Evolutionary conservation across 352 stramenopile species (phyloP), one percentile per base, ranked within the genome.

Genomic region (Globisporangium recalcitrans): DNA sequence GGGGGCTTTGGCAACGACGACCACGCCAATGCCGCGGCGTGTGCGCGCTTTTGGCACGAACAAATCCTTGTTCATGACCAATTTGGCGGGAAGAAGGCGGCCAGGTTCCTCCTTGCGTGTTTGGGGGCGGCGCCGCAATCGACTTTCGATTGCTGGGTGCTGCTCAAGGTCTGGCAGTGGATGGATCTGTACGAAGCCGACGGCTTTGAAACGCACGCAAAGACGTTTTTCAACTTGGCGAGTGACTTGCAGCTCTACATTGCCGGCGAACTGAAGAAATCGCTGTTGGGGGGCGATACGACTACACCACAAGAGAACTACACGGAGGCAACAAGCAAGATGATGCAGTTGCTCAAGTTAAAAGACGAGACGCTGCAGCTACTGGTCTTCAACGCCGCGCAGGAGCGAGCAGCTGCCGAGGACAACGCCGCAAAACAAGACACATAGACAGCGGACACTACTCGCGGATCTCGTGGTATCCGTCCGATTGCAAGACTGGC

Each of bases 351-450:
- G 13, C 49, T 86, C 27, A 74, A 75, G 9, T 58, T 88, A 3
- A 84, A 91, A 24, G 62, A 78, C n/a, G 76, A 80, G n/a, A 87
- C 80, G 14, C 56, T 89, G 29, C 74, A 87, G 27, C 47, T 91
- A 13, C 60, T 91, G 14, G 68, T 84, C 27, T 78, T 73, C 34
- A 88, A 87, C 34, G 69, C 74, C 2, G 62, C 78, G 8, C 73
- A 79, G 57, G 60, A 75, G 36, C 59, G 29, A 32, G 53, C 61
- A 9, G 53, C 53, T 8, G 52, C 61, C 1, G 70, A 73, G 10
- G 67, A 72, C 16, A 62, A 72, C n/a, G 63, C 67, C 21, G 63
- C 21, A 26, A 24, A 24, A 54, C 19, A 56, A 24, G 49, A 57
- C 34, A 51, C 10, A 56, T 27, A 51, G 14, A 52, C 4, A 11